These are phyloP conservation scores for Claviceps sp. DNA, from an alignment of 2,329 filamentous ascomycete genomes.

Conservation along the genomic window DNA sequence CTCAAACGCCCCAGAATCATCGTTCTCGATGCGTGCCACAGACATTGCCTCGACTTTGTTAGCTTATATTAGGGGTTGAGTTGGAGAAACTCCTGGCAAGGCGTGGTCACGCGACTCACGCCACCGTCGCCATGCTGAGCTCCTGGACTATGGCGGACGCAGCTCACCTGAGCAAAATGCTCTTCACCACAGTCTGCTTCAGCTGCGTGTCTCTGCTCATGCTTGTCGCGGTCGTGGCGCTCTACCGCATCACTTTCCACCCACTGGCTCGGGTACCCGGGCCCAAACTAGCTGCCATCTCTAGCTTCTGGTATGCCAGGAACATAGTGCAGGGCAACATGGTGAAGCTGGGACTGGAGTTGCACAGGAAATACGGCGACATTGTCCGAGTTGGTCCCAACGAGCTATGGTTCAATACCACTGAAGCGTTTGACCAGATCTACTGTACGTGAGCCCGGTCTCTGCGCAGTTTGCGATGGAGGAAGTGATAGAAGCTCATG, in stretches of 20 bases:
- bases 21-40: background rate
- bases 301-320: slow-evolving; percentile 34
- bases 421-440: slow-evolving; percentile 32
- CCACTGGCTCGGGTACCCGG: slow-evolving; percentile 32
- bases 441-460: slow-evolving; percentile 25
- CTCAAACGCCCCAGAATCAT: background rate
- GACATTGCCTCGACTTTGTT: background rate
- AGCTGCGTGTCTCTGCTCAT: slow-evolving; percentile 4
- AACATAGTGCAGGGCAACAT: slow-evolving; percentile 31
- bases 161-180: background rate
- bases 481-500: background rate
- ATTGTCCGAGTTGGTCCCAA: slow-evolving; percentile 40
- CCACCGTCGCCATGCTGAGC: background rate
- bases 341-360: slow-evolving; percentile 24
- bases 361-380: slow-evolving; percentile 35
- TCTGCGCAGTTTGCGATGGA: background rate
- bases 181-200: background rate
- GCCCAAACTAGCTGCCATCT: slow-evolving; percentile 31
- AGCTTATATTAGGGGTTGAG: background rate
- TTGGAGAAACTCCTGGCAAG: background rate
- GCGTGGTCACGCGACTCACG: background rate
- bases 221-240: slow-evolving; percentile 6
- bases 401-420: slow-evolving; percentile 38
- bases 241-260: slow-evolving; percentile 30
- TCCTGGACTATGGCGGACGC: background rate